Evolutionary conservation across 2,329 filamentous ascomycete genomes (phyloP).

Genomic region (Aspergillus neoniger): DNA sequence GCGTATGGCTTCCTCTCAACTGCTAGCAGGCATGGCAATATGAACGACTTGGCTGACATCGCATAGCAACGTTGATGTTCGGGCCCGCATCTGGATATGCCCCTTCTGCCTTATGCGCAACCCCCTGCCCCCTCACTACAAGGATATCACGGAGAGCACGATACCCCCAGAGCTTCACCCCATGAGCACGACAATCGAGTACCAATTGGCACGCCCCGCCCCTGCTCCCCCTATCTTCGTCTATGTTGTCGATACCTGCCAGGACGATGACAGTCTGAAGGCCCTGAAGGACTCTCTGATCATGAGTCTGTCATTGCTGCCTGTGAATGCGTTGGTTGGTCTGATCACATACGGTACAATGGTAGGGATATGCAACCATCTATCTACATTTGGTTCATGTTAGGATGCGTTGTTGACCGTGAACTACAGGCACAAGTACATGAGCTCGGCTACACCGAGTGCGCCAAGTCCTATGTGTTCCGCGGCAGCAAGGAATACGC

Average conservation of each 20-base stretch:
- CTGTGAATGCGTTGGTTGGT: slow-evolving; percentile 64
- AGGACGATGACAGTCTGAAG: slow-evolving; percentile 68
- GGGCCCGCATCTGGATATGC: slow-evolving; percentile 68
- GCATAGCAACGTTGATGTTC: slow-evolving; percentile 63
- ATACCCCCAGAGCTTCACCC: slow-evolving; percentile 68
- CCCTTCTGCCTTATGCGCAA: slow-evolving; percentile 69
- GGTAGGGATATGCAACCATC: slow-evolving; percentile 54
- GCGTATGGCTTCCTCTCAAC: slow-evolving; percentile 62
- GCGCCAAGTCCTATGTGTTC: slow-evolving; percentile 98
- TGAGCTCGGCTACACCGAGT: slow-evolving; percentile 96
- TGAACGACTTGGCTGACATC: slow-evolving; percentile 26
- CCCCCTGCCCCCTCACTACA: slow-evolving; percentile 66
- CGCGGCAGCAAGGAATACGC: slow-evolving; percentile 95
- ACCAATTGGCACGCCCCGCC: slow-evolving; percentile 62
- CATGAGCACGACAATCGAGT: slow-evolving; percentile 66
- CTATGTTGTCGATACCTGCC: slow-evolving; percentile 69
- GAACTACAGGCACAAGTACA: slow-evolving; percentile 78
- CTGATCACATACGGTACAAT: slow-evolving; percentile 80
- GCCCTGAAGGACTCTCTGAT: slow-evolving; percentile 68
- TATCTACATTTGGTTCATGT: slow-evolving; percentile 5
- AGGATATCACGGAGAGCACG: slow-evolving; percentile 66
- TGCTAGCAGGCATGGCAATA: neutral
- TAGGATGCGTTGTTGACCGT: slow-evolving; percentile 16
- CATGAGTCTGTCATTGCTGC: slow-evolving; percentile 65
- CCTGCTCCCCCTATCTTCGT: slow-evolving; percentile 67